phyloP scores from a whole-genome alignment of 202 grass and related monocot genomes.

The Musa balbisiana region DNA sequence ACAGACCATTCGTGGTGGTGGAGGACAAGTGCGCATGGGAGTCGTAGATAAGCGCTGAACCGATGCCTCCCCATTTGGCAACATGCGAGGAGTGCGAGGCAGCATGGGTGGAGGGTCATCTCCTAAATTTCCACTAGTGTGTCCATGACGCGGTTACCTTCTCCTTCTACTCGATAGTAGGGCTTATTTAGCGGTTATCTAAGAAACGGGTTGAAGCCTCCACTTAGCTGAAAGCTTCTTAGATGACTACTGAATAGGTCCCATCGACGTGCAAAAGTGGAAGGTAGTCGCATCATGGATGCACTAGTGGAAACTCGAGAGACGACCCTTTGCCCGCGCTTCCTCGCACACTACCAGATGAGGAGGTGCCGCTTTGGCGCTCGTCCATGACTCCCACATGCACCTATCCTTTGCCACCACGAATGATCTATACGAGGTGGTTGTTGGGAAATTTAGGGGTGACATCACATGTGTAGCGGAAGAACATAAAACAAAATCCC shows the following conservation, averaged over 20 bases:
- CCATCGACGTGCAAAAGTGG: constrained; percentile 44
- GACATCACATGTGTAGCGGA: too few species aligned
- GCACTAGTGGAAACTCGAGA: constrained; percentile 74
- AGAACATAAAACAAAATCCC: too few species aligned
- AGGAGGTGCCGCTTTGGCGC: background rate
- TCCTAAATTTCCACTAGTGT: constrained; percentile 72
- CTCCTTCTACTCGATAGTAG: constrained; percentile 44
- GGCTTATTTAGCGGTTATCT: constrained; percentile 55
- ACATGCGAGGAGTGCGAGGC: constrained; percentile 60
- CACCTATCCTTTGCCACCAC: background rate
- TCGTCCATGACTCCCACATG: background rate
- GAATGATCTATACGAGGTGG: constrained; percentile 2
- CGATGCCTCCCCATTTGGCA: background rate
- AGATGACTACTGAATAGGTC: constrained; percentile 58
- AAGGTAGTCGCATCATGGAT: constrained; percentile 45
- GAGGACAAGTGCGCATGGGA: constrained; percentile 9
- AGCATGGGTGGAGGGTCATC: constrained; percentile 25
- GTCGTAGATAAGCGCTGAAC: background rate
- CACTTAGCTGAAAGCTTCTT: constrained; percentile 20
- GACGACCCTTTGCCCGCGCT: constrained; percentile 25
- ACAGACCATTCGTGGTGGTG: background rate
- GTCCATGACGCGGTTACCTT: constrained; percentile 47
- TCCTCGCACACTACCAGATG: constrained; percentile 44
- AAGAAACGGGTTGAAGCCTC: constrained; percentile 21
- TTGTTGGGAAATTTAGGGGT: too few species aligned